Evolutionary conservation across 1,284 basidiomycete genomes (phyloP), one percentile per base, ranked within the genome.

Genomic region (Cutaneotrichosporon mucoides): DNA sequence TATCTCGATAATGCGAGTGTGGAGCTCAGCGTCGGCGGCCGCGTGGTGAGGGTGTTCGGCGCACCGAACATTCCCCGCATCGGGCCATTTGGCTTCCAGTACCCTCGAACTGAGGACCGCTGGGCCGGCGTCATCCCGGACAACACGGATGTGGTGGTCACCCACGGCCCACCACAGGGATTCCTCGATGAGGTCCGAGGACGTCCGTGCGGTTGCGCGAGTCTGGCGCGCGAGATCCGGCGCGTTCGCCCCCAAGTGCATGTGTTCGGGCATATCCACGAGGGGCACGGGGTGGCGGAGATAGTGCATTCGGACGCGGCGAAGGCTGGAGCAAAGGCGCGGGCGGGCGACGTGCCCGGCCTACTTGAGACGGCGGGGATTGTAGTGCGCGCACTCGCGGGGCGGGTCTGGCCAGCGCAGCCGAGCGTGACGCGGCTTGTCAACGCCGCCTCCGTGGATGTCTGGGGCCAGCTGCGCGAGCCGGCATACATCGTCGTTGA

Each of bases 121-220:
- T 57, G 55, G 55, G 15, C 8, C 10, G 12, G 38, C 49, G 43
- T 41, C 7, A 35, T 57, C 1, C 55, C 55, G 3, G 34, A 15
- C 2, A 24, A 15, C 42, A 43, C 40, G n/a, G 55, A 57, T 13
- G 35, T 57, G 15, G 15, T 57, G 7, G 7, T 57, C 0, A 33
- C 49, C 2, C 55, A 57, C 13, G 49, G 42, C 15, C 48, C 48
- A 12, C 55, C 55, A 15, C n/a, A 13, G 9, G 55, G 55, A 2
- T 15, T 50, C 42, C 36, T 44, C 6, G 55, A 56, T 41, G 36
- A 44, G 7, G n/a, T 12, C 9, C 38, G 38, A 9, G 38, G 38
- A 40, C 8, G 12, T 8, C 38, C 38, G 6, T 44, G 12, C n/a
- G 43, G 43, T 13, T 44, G 43, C n/a, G 13, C 16, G 6, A 16